Evolutionary conservation across 2,329 filamentous ascomycete genomes (phyloP).

Genomic region (Aureobasidium sp.): DNA sequence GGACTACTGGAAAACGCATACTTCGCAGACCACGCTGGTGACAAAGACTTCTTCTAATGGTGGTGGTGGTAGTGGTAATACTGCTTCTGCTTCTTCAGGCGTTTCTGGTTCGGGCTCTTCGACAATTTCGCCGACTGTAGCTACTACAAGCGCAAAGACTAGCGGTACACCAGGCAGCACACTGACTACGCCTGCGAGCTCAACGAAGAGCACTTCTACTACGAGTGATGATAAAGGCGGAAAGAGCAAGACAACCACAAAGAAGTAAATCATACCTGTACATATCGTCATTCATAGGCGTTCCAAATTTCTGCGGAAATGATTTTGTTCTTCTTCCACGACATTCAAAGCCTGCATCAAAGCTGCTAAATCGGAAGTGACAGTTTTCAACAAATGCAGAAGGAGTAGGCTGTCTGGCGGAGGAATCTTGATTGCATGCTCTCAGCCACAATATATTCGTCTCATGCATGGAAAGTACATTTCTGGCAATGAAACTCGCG

Average conservation of each 20-base stretch:
- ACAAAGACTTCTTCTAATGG: background rate
- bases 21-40: background rate
- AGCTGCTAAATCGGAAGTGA: no score
- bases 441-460: no score
- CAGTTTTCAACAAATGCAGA: no score
- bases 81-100: background rate
- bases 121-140: background rate
- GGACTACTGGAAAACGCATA: conserved; percentile 22
- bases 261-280: background rate
- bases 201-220: background rate
- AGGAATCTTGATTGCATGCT: no score
- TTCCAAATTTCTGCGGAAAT: no score
- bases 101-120: background rate
- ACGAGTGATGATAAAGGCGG: background rate
- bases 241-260: background rate
- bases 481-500: no score
- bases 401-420: no score
- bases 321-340: no score
- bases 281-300: no score
- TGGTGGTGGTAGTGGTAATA: background rate
- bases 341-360: no score
- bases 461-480: no score
- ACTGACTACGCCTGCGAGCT: background rate
- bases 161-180: background rate
- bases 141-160: background rate